A percentile compares a stretch with the other conserved stretches of the same genome.
Conservation (phyloP, 345 rosid genomes). For the Lumnitzera littorea region DNA sequence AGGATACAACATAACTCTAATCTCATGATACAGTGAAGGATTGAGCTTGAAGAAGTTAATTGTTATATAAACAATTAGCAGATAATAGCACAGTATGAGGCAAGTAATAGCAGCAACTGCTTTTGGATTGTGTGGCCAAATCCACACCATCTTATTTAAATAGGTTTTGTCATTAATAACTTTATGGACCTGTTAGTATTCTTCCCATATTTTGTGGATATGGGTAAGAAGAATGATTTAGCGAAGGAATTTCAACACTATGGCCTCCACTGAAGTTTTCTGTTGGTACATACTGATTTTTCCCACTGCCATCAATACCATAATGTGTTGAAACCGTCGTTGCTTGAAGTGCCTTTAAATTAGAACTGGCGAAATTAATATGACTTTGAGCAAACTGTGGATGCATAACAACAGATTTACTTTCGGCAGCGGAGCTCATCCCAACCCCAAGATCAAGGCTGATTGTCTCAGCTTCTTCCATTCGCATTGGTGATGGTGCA, state of each 20-base stretch:
- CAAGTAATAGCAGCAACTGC: slow-evolving; percentile 14
- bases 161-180: slow-evolving; percentile 4
- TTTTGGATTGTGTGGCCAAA: slow-evolving; percentile 5
- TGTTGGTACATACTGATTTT: slow-evolving; percentile 43
- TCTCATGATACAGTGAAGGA: too few relatives aligned
- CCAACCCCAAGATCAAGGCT: slow-evolving; percentile 99
- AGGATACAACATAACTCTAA: background rate
- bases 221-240: slow-evolving; percentile 56
- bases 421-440: slow-evolving; percentile 44
- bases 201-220: slow-evolving; percentile 73
- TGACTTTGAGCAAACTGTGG: slow-evolving; percentile 34
- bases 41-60: slow-evolving; percentile 5
- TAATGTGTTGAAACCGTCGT: slow-evolving; percentile 38
- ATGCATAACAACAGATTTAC: slow-evolving; percentile 26
- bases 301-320: slow-evolving; percentile 47
- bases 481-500: slow-evolving; percentile 42
- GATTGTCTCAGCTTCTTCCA: slow-evolving; percentile 50
- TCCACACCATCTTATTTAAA: slow-evolving; percentile 14
- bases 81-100: slow-evolving; percentile 6
- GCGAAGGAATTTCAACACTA: slow-evolving; percentile 34
- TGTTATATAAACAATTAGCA: slow-evolving; percentile 11
- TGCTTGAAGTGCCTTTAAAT: slow-evolving; percentile 47
- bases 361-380: slow-evolving; percentile 30
- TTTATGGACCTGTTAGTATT: slow-evolving; percentile 69
- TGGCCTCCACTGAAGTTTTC: slow-evolving; percentile 45